A percentile compares a stretch with the other conserved stretches of the same genome.
These are phyloP conservation scores for Dactylis glomerata DNA, from an alignment of 176 grass and related monocot species.

Conservation along the genomic window DNA sequence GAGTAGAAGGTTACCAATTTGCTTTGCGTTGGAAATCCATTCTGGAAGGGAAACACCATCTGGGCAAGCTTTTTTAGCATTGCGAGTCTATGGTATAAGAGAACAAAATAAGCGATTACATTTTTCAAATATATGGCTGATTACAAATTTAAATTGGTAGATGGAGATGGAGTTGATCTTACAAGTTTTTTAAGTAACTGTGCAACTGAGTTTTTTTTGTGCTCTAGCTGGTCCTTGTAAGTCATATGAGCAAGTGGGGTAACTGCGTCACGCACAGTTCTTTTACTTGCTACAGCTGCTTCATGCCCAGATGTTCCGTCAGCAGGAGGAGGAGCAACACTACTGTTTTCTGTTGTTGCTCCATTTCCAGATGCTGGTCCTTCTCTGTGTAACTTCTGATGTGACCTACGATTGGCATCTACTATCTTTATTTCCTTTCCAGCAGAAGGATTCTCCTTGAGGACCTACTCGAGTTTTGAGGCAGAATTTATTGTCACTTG, in stretches of 20 bases:
- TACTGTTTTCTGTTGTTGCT: slow-evolving; percentile 26
- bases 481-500: background rate
- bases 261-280: slow-evolving; percentile 64
- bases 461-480: slow-evolving; percentile 34
- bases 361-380: slow-evolving; percentile 33
- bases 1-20: slow-evolving; percentile 56
- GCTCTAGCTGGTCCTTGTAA: slow-evolving; percentile 84
- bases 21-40: slow-evolving; percentile 76
- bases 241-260: slow-evolving; percentile 84
- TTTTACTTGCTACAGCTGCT: slow-evolving; percentile 40
- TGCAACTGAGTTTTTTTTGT: slow-evolving; percentile 68
- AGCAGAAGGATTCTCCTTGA: slow-evolving; percentile 56
- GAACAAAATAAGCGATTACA: background rate
- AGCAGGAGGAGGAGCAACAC: slow-evolving; percentile 25
- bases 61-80: slow-evolving; percentile 98
- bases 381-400: slow-evolving; percentile 43
- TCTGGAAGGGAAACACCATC: slow-evolving; percentile 69
- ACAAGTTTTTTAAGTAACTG: slow-evolving; percentile 86
- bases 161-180: slow-evolving; percentile 34
- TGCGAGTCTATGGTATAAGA: slow-evolving; percentile 67
- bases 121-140: slow-evolving; percentile 2
- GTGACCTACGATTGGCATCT: slow-evolving; percentile 74
- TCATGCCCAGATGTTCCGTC: slow-evolving; percentile 33
- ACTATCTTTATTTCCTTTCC: slow-evolving; percentile 87
- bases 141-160: background rate